Evolutionary conservation across 2,329 filamentous ascomycete genomes (phyloP), one percentile per base, ranked within the genome.

Genomic region (Alternaria brassicicola): DNA sequence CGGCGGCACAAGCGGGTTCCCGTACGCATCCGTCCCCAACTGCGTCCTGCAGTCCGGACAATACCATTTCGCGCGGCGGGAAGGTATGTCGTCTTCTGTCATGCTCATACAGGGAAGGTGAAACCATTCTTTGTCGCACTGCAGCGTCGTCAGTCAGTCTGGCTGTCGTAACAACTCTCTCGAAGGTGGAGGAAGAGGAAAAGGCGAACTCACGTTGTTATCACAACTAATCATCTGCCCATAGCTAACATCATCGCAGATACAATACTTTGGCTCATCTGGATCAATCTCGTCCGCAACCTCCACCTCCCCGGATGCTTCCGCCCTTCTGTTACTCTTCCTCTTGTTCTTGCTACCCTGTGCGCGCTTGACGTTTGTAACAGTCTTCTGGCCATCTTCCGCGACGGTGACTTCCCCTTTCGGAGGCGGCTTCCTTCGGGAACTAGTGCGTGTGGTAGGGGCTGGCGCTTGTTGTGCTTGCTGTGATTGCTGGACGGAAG

Each of bases 141-240:
- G 80, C 15, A n/a, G 25, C 4, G n/a, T 19, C 13, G 47, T 73
- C 55, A 71, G 65, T 36, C 72, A 25, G 6, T 9, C n/a, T 39
- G 17, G n/a, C 12, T 41, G 42, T 19, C 9, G 1, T 19, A 43
- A 19, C 3, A 6, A 21, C 10, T 26, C 25, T 7, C 4, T 26
- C 25, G 13, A 39, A 7, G 6, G 17, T 19, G 38, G 19, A 28
- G 35, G 6, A 42, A 5, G 54, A 52, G n/a, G 4, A 15, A 26
- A 0, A 15, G 12, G 17, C 12, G 2, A 7, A 59, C 72, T 67
- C 77, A 91, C 88, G 42, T 86, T 81, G 69, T 92, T 92, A 70
- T 94, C 91, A 77, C 91, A 95, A 60, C 87, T 86, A 73, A 95
- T 91, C 91, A 95, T 95, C 19, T 85, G 88, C 52, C 91, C 91